Conservation (phyloP, 2,329 filamentous ascomycete genomes). For the Diaporthe sp. region DNA sequence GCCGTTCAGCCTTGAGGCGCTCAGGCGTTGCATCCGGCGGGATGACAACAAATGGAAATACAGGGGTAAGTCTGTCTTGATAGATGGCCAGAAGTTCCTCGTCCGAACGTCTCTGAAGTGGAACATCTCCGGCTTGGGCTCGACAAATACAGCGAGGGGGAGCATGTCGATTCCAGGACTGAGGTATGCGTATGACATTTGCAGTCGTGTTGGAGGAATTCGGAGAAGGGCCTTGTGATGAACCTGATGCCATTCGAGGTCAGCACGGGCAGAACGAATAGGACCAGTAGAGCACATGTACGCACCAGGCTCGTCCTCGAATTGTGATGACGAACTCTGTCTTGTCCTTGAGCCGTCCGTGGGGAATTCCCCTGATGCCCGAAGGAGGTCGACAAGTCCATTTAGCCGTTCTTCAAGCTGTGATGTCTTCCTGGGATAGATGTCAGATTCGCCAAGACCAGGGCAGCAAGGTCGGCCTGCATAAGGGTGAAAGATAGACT, state of each 20-base stretch:
- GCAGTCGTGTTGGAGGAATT: neutral
- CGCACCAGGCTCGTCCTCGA: slow-evolving; percentile 26
- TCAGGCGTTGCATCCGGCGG: slow-evolving; percentile 53
- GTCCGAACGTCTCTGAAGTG: slow-evolving; percentile 60
- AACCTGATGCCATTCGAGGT: neutral
- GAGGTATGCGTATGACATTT: slow-evolving; percentile 50
- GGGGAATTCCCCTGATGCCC: slow-evolving; percentile 57
- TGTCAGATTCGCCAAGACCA: slow-evolving; percentile 1
- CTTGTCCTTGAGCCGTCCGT: neutral
- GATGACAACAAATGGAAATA: slow-evolving; percentile 64
- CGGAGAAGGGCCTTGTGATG: slow-evolving; percentile 22
- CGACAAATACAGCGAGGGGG: slow-evolving; percentile 64
- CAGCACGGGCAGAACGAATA: neutral
- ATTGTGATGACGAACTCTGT: neutral
- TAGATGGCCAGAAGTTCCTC: slow-evolving; percentile 62
- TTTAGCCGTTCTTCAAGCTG: slow-evolving; percentile 66
- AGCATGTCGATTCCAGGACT: slow-evolving; percentile 61
- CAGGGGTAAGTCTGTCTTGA: slow-evolving; percentile 56
- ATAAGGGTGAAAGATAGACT: slow-evolving; percentile 46
- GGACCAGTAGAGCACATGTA: neutral
- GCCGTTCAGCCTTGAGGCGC: slow-evolving; percentile 55
- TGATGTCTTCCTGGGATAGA: slow-evolving; percentile 58
- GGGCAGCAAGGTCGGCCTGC: neutral
- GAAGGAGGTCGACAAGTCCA: slow-evolving; percentile 62
- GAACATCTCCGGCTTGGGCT: slow-evolving; percentile 55